Base-by-base conservation (phyloP, 192 early-diverging fungal genomes). In the Tieghemiomyces parasiticus region DNA sequence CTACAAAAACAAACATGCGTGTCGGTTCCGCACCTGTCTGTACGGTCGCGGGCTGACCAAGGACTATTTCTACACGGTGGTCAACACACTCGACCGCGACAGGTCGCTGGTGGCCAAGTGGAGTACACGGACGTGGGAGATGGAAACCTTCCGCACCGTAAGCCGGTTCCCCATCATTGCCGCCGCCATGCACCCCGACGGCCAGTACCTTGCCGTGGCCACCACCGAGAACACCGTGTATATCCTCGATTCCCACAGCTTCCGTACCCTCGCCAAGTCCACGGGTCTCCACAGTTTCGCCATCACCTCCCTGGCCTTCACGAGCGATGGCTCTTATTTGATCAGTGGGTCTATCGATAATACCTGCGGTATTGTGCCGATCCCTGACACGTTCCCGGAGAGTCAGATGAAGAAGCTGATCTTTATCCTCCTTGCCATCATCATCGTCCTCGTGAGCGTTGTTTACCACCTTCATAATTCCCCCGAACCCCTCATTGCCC, bases 231-330 rank as follows among this genome's bases (percentile, higher is more conserved):
- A 56, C 30, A 2, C 31, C 19, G 19, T 56, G 3, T 35, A 35
- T 16, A 34, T 56, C 19, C 31, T 56, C 24, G 54, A 56, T 19
- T 26, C 54, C 54, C 54, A 56, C 33, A n/a, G 8, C 4, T 34
- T 56, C 16, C 26, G 24, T 20, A 56, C 34, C 31, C 16, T 29
- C 8, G 54, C 32, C 31, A 31, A 19, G 34, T 19, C 32, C 9
- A 12, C 54, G 0, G 54, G 33, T 34, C 19, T 34, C 13, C 54
- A 56, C 54, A n/a, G 24, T 13, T 56, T 56, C 29, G 54, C 54
- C 34, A 56, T 56, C 34, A 56, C 54, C 8, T 56, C 54, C 12
- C 33, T 56, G 54, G 54, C 31, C 30, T 56, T 56, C 29, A 56
- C 54, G 8, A 4, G 31, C 33, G 54, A 56, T 24, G 54, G 54